Evolutionary conservation across 306 rosid species (phyloP).

Genomic region (Pterocarpus santalinus): DNA sequence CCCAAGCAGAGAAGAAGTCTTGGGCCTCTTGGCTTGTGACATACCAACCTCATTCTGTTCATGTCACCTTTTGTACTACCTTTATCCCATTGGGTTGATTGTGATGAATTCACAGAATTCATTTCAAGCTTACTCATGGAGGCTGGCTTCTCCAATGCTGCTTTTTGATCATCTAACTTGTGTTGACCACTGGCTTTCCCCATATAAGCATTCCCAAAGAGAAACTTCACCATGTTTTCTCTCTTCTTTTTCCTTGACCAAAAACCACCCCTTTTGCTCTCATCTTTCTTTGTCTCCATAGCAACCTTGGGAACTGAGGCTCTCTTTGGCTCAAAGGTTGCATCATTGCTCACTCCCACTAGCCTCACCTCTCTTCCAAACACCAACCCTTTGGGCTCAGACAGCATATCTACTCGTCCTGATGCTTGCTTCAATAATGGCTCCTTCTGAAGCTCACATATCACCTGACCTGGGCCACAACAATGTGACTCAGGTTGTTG

Average conservation of each 20-base stretch:
- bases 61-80: conserved; percentile 46
- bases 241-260: conserved; percentile 53
- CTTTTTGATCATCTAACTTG: conserved; percentile 49
- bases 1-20: conserved; percentile 66
- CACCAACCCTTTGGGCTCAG: conserved; percentile 66
- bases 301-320: conserved; percentile 29
- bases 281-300: conserved; percentile 42
- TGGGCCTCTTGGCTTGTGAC: conserved; percentile 51
- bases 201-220: conserved; percentile 43
- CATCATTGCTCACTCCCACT: conserved; percentile 45
- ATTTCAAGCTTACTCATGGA: conserved; percentile 57
- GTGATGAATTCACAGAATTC: conserved; percentile 33
- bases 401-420: conserved; percentile 40
- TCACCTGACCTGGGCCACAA: conserved; percentile 15
- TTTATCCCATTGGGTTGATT: conserved; percentile 34
- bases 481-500: conserved; percentile 34
- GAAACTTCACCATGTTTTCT: conserved; percentile 50
- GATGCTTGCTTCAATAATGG: conserved; percentile 28
- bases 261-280: conserved; percentile 41
- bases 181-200: conserved; percentile 36
- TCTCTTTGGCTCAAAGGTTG: conserved; percentile 18
- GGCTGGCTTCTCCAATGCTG: conserved; percentile 41
- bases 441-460: conserved; percentile 29
- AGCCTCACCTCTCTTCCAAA: not conserved
- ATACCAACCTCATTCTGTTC: conserved; percentile 49